Conservation (phyloP, 441 rosid genomes). For the Dalechampia spathulata region DNA sequence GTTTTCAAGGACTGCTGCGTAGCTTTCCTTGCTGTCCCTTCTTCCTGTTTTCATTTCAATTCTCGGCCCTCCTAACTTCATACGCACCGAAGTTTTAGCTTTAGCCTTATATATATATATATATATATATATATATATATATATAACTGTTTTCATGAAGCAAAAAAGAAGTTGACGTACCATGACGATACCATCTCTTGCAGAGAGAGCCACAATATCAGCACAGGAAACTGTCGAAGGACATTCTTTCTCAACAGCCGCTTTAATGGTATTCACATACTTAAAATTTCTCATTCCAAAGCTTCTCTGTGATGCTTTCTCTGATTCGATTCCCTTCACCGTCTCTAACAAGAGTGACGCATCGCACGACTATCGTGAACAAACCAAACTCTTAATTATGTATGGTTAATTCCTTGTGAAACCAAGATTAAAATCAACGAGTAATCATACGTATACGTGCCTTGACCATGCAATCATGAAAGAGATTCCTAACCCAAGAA, state of each 20-base stretch:
- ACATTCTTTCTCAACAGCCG: slow-evolving; percentile 71
- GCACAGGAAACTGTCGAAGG: slow-evolving; percentile 83
- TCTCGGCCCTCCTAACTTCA: slow-evolving; percentile 70
- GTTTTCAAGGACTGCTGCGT: slow-evolving; percentile 30
- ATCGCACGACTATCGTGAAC: slow-evolving; percentile 51
- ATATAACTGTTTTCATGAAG: no score
- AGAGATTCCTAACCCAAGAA: slow-evolving; percentile 88
- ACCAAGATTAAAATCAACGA: no score
- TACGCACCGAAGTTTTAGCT: no score
- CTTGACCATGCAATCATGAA: slow-evolving; percentile 75
- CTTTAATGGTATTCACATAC: slow-evolving; percentile 60
- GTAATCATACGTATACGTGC: slow-evolving; percentile 14
- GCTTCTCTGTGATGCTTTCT: slow-evolving; percentile 50
- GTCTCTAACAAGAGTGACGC: slow-evolving; percentile 64
- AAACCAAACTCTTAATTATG: neutral
- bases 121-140: no score
- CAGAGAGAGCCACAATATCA: slow-evolving; percentile 77
- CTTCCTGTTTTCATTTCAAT: slow-evolving; percentile 83
- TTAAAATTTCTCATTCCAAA: slow-evolving; percentile 91
- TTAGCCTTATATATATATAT: no score
- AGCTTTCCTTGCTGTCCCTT: slow-evolving; percentile 58
- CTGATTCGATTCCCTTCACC: slow-evolving; percentile 44
- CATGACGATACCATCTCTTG: slow-evolving; percentile 75
- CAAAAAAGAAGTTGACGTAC: slow-evolving; percentile 18
- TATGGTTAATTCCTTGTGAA: no score